Conservation (phyloP, 805 yeast species). For the Tetrapisispora pingtungensis region DNA sequence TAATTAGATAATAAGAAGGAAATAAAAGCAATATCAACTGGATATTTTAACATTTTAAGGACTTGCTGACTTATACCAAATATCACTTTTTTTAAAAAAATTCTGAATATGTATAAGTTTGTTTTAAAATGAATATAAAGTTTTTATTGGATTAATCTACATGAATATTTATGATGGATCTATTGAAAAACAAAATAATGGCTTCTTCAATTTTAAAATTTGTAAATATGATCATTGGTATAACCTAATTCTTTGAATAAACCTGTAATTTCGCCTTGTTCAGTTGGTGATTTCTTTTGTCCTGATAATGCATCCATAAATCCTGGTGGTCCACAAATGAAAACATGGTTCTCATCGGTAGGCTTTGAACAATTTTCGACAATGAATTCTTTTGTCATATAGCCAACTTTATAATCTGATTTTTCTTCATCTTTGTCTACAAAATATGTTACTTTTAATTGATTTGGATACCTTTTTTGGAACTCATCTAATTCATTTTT, state of each 20-base stretch:
- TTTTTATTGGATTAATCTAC: too few relatives aligned
- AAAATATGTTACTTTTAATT: slow-evolving; percentile 68
- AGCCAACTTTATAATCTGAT: slow-evolving; percentile 51
- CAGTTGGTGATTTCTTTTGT: slow-evolving; percentile 68
- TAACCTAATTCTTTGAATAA: slow-evolving; percentile 80
- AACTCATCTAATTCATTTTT: slow-evolving; percentile 61
- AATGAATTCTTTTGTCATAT: slow-evolving; percentile 67
- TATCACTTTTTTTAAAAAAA: too few relatives aligned
- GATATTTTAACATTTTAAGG: too few relatives aligned
- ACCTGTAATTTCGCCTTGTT: slow-evolving; percentile 93
- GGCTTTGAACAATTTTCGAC: slow-evolving; percentile 54
- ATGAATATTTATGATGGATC: too few relatives aligned
- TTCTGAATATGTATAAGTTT: too few relatives aligned
- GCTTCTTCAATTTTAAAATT: slow-evolving; percentile 42
- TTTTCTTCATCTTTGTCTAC: slow-evolving; percentile 45
- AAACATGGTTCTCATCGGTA: slow-evolving; percentile 58
- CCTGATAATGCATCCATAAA: slow-evolving; percentile 85
- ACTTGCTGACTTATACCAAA: too few relatives aligned
- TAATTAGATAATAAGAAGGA: too few relatives aligned
- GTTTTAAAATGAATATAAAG: too few relatives aligned
- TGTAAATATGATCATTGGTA: slow-evolving; percentile 78
- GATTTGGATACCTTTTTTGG: slow-evolving; percentile 54
- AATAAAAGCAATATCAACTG: too few relatives aligned
- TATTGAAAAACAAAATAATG: too few relatives aligned
- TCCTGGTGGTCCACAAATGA: slow-evolving; percentile 94